Base-by-base conservation (phyloP, 805 yeast species). In the Monosporozyma unispora region DNA sequence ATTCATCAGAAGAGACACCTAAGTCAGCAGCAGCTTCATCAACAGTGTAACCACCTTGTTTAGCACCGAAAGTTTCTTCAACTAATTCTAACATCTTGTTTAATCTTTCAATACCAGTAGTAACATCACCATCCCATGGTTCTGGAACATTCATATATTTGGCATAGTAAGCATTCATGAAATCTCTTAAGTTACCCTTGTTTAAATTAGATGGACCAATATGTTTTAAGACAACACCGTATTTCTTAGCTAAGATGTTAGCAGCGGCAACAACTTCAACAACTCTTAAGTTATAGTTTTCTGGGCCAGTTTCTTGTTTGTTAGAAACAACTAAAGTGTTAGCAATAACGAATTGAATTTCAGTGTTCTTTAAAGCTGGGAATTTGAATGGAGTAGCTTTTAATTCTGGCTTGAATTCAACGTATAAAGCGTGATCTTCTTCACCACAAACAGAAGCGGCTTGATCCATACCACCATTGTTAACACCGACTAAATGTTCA, bases 381-480 rank as follows among this genome's bases (percentile, higher is more conserved):
- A 82, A 75, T 39, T 69, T 63, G 60, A 80, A 71, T 12, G 85
- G 77, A 29, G 73, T 67, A 1, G 80, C 87, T 33, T 61, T 67
- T 44, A 84, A 69, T 52, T 70, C 62, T 2, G 90, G 89, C 52
- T 74, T 72, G 67, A 82, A 83, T 54, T 76, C 77, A 18, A 83
- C 78, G 54, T 75, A 73, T 48, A 82, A 64, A 1, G 82, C 83
- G 54, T 82, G 78, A 51, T 71, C 73, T 40, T 64, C 67, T 57
- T 75, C 79, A 19, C 89, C 88, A 54, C 76, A 81, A 22, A 84
- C 73, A 0, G 84, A 78, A 3, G 88, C 89, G 45, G 83, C 75
- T 66, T 83, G 89, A 61, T 83, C 89, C 84, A 83, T 78, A 38
- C 89, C 88, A n/a, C 89, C 90, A 33, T 82, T 79, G 61, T 80